Evolutionary conservation across 495 filamentous ascomycete species (phyloP), one percentile per base, ranked within the genome.

Genomic region (Podospora tetraspora): DNA sequence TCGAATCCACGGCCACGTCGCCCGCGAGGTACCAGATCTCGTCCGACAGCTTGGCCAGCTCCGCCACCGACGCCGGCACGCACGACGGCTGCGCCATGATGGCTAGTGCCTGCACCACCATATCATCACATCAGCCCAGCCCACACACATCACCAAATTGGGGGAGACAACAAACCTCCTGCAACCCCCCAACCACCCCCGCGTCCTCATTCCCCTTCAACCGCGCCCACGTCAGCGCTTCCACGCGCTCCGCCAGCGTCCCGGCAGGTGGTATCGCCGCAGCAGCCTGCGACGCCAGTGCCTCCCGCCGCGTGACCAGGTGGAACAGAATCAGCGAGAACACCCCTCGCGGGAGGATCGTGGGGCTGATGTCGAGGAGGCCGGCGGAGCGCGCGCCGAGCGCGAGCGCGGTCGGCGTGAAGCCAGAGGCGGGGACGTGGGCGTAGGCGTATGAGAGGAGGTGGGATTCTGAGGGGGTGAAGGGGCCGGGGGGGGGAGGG

Each of bases 11-110:
- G 16, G 87, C 86, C 5, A 79, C 80, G 76, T 97, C 96, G 57
- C 92, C 92, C 0, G 96, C 87, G 3, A 97, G 87, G 71, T 85
- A 91, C 77, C 89, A 88, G 30, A 99, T 94, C 79, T 99, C 95
- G 78, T 95, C 93, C 8, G 90, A 85, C 2, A 99, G 88, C 56
- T 84, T 79, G 34, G 90, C 88, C 13, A 99, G 86, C 79, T 97
- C 94, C 9, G 83, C 81, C 2, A 97, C 74, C 1, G 93, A 91
- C n/a, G 87, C 72, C 0, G 92, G 89, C 64, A 96, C 82, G 74
- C 96, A 88, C 30, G 79, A 82, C 0, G 91, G 88, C 52, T 92
- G 86, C 10, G 95, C 91, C 89, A 97, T 94, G 66, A 97, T 81
- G 11, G 92, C 92, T 3, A 99, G 83, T 32, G 95, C 95, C 91